Evolutionary conservation across 2,329 filamentous ascomycete genomes (phyloP).

Genomic region (Neonectria magnoliae): DNA sequence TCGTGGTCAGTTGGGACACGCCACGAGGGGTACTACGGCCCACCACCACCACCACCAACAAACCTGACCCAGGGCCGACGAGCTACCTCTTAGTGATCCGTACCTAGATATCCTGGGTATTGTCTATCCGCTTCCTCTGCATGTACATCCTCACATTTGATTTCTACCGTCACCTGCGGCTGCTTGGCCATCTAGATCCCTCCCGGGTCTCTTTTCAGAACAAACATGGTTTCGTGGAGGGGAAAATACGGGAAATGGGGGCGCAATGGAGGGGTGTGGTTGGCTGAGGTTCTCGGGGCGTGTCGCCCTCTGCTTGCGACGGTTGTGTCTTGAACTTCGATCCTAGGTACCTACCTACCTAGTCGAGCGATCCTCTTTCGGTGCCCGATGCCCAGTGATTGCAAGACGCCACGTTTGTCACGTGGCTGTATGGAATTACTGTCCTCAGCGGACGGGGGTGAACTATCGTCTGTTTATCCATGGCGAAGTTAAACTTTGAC

Average conservation of each 20-base stretch:
- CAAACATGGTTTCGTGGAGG: constrained; percentile 25
- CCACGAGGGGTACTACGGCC: constrained; percentile 15
- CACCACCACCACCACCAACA: constrained; percentile 16
- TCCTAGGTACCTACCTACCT: constrained; percentile 9
- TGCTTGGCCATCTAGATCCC: constrained; percentile 24
- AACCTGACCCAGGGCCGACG: constrained; percentile 21
- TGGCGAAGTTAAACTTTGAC: too few relatives aligned
- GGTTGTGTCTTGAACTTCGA: constrained; percentile 35
- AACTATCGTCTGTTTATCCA: neutral
- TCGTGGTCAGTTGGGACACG: constrained; percentile 23
- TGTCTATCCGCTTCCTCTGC: neutral
- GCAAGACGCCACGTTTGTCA: constrained; percentile 13
- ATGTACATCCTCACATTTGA: neutral
- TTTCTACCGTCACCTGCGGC: neutral
- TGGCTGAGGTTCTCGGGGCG: constrained; percentile 21
- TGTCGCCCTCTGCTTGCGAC: constrained; percentile 37
- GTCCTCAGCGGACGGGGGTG: too few relatives aligned
- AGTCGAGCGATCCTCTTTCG: constrained; percentile 23
- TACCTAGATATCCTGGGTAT: neutral
- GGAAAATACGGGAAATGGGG: constrained; percentile 23
- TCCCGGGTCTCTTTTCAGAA: constrained; percentile 7
- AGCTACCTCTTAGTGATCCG: neutral
- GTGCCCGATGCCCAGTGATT: constrained; percentile 36
- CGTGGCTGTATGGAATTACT: neutral
- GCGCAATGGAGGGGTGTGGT: constrained; percentile 6